phyloP scores from a whole-genome alignment of 2,329 filamentous ascomycete species.

The Colletotrichum sublineola region DNA sequence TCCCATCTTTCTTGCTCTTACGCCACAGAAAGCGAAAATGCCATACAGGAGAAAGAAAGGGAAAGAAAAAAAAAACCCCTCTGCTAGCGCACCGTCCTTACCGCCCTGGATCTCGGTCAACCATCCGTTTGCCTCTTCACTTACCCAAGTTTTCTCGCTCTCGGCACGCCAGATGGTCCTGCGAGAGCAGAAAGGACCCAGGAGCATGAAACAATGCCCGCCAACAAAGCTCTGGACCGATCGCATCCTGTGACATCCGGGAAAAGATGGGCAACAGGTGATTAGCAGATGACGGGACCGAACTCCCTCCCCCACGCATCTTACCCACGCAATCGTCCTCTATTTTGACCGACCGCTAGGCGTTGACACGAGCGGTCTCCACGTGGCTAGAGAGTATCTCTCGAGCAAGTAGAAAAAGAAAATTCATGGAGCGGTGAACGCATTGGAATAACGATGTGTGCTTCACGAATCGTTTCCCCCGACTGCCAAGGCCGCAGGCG shows the following conservation, averaged over 20 bases:
- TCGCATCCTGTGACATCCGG: not conserved
- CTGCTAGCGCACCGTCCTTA: not conserved
- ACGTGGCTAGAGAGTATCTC: not conserved
- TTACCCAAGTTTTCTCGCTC: not conserved
- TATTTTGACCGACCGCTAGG: conserved; percentile 5
- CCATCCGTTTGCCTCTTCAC: not conserved
- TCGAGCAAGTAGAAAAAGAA: not conserved
- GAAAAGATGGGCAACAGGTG: not conserved
- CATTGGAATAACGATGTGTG: not conserved
- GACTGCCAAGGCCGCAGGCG: not conserved
- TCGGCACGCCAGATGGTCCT: conserved; percentile 22
- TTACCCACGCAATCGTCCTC: not conserved
- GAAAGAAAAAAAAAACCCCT: not conserved
- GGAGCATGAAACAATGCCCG: conserved; percentile 10
- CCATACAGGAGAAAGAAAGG: too few relatives aligned
- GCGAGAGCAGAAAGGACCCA: not conserved
- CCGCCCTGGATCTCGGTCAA: conserved; percentile 21
- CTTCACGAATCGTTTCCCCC: not conserved
- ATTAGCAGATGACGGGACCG: not conserved
- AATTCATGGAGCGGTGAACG: too few relatives aligned
- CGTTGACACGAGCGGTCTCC: not conserved
- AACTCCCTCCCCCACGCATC: not conserved
- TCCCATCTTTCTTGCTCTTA: conserved; percentile 18
- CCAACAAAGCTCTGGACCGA: not conserved
- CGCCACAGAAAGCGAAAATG: not conserved